Conservation (phyloP, 805 yeast genomes). For the Vanderwaltozyma polyspora region DNA sequence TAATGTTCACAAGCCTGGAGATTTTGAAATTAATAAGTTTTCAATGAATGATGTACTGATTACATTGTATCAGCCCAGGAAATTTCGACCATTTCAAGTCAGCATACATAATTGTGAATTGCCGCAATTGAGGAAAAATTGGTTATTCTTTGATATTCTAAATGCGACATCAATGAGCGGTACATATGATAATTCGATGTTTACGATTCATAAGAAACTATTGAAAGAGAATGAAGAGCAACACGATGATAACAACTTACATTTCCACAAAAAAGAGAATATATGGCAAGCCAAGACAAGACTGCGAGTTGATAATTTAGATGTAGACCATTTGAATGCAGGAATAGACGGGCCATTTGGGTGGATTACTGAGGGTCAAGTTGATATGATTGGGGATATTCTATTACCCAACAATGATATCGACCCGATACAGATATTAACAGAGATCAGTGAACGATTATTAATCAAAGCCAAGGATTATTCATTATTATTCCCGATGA, state of each 20-base stretch:
- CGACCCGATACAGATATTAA: slow-evolving; percentile 34
- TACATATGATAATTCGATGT: slow-evolving; percentile 82
- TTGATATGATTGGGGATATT: slow-evolving; percentile 87
- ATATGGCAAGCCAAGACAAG: slow-evolving; percentile 58
- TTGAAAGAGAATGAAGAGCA: neutral
- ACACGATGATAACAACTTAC: neutral
- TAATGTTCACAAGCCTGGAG: slow-evolving; percentile 70
- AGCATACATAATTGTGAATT: slow-evolving; percentile 81
- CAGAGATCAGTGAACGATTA: slow-evolving; percentile 36
- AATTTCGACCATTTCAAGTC: slow-evolving; percentile 73
- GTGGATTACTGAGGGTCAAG: slow-evolving; percentile 89
- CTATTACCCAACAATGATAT: slow-evolving; percentile 50
- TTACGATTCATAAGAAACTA: slow-evolving; percentile 65
- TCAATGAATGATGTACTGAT: slow-evolving; percentile 77
- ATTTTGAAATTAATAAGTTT: slow-evolving; percentile 80
- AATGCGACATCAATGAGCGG: slow-evolving; percentile 83
- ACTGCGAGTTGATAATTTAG: slow-evolving; percentile 72
- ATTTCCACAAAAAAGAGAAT: neutral
- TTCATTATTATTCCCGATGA: slow-evolving; percentile 6
- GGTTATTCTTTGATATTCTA: slow-evolving; percentile 82
- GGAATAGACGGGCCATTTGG: slow-evolving; percentile 94
- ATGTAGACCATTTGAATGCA: slow-evolving; percentile 78
- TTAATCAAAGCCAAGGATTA: slow-evolving; percentile 38
- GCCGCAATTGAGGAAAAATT: slow-evolving; percentile 73
- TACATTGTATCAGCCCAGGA: slow-evolving; percentile 69